Base-by-base conservation (phyloP, 768 basidiomycete species). In the Macrolepiota fuliginosa region DNA sequence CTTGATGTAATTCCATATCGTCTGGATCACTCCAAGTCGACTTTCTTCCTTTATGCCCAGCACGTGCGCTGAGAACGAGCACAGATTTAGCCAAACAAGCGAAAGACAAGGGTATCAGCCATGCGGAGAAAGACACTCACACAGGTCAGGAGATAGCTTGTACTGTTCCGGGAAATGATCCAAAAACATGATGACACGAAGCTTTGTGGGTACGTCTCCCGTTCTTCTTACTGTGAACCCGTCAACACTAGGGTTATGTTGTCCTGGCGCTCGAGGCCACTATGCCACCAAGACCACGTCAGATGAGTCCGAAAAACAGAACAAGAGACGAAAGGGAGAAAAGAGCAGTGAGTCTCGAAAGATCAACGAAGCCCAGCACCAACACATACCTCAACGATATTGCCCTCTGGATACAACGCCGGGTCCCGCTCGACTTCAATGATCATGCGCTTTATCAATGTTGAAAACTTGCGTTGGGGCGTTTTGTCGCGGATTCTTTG, bases 1-100 rank as follows among this genome's bases (percentile, higher is more conserved):
- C 71, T 95, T 96, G 76, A 97, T 90, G 67, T 96, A 94, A 68
- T 90, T 92, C 96, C 96, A 98, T 11, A 97, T 71, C 0, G 91
- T 84, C 59, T 92, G 88, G 17, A 96, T 82, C 17, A 92, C 84
- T 5, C 90, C 92, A 24, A 89, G 77, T 29, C 92, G 83, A 37
- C 91, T 93, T 29, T 92, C 94, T 70, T 97, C 91, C 66, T 90
- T 89, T 70, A 95, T 81, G 19, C 87, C 89, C 40, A 98, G 79
- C 12, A 94, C 72, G 49, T 78, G 79, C 1, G 79, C 89, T 89
- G 62, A 27, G 35, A 36, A n/a, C 47, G 25, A 15, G 47, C 11
- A 49, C 12, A 15, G 24, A 2, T 27, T 24, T 11, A 24, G 24
- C 47, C 47, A 24, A 24, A 32, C 10, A 40, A 29, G 11, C 36